Percentiles rank a stretch among this genome's conserved stretches.
Evolutionary conservation across 345 rosid genomes (phyloP).

Genomic region (Eucalyptus cloeziana): DNA sequence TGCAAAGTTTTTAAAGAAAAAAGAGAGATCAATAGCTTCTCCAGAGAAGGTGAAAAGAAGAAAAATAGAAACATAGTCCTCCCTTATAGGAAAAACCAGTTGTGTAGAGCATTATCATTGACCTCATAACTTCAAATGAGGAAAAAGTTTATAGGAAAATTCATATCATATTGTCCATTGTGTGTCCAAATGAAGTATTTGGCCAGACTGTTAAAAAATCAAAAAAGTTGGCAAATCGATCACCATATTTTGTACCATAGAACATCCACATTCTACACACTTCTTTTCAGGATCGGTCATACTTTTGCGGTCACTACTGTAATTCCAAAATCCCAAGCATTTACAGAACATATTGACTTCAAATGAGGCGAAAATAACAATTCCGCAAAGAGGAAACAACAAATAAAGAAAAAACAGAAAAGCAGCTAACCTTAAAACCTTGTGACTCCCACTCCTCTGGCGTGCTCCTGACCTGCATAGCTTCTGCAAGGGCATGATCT

Average conservation of each 20-base stretch:
- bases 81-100: background rate
- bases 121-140: background rate
- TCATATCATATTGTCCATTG: background rate
- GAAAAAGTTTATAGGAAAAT: background rate
- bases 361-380: background rate
- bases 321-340: background rate
- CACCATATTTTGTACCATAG: background rate
- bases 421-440: constrained; percentile 24
- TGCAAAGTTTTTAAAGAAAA: background rate
- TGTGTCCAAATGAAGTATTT: background rate
- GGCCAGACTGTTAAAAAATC: background rate
- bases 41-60: background rate
- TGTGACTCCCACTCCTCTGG: constrained; percentile 30
- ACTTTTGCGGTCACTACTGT: background rate
- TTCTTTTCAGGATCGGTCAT: background rate
- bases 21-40: background rate
- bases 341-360: background rate
- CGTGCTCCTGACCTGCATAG: constrained; percentile 33
- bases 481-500: constrained; percentile 22
- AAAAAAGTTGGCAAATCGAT: background rate
- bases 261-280: background rate
- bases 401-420: background rate
- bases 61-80: background rate
- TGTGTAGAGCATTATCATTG: background rate
- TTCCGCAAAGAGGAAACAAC: background rate